Evolutionary conservation across 148 eudicot genomes (phyloP).

Genomic region (Rhododendron simsii): DNA sequence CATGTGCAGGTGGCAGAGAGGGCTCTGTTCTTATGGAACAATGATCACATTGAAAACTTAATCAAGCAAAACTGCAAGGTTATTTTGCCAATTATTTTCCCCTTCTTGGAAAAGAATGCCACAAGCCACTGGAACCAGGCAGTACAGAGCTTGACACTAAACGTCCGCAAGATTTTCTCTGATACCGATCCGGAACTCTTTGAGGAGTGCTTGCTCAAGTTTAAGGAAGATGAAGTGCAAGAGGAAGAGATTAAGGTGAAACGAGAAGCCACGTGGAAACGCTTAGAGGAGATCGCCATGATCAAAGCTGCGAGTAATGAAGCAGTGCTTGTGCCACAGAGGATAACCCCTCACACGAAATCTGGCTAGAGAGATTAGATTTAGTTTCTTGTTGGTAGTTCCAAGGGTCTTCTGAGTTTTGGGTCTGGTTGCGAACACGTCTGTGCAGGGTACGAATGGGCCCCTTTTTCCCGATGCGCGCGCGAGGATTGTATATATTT

Average conservation of each 20-base stretch:
- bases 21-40: slow-evolving; percentile 51
- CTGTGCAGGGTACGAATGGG: neutral
- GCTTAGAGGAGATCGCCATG: slow-evolving; percentile 28
- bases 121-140: slow-evolving; percentile 36
- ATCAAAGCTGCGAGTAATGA: slow-evolving; percentile 27
- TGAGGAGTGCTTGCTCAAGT: slow-evolving; percentile 27
- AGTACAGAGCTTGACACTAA: slow-evolving; percentile 33
- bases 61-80: slow-evolving; percentile 45
- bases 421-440: neutral
- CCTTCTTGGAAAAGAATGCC: slow-evolving; percentile 28
- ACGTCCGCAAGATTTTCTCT: slow-evolving; percentile 29
- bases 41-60: slow-evolving; percentile 44
- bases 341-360: neutral
- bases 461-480: neutral
- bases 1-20: slow-evolving; percentile 50
- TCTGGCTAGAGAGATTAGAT: slow-evolving; percentile 18
- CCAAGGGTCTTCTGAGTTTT: slow-evolving; percentile 1
- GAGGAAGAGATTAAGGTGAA: slow-evolving; percentile 19
- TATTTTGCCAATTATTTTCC: slow-evolving; percentile 34
- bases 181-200: slow-evolving; percentile 31
- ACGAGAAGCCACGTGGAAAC: slow-evolving; percentile 29
- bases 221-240: slow-evolving; percentile 27
- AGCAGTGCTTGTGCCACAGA: slow-evolving; percentile 24
- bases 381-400: neutral
- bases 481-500: slow-evolving; percentile 12